Percentiles rank a stretch among this genome's conserved stretches.
Evolutionary conservation across 1,284 basidiomycete species (phyloP).

Genomic region (Anthracocystis walkeri): DNA sequence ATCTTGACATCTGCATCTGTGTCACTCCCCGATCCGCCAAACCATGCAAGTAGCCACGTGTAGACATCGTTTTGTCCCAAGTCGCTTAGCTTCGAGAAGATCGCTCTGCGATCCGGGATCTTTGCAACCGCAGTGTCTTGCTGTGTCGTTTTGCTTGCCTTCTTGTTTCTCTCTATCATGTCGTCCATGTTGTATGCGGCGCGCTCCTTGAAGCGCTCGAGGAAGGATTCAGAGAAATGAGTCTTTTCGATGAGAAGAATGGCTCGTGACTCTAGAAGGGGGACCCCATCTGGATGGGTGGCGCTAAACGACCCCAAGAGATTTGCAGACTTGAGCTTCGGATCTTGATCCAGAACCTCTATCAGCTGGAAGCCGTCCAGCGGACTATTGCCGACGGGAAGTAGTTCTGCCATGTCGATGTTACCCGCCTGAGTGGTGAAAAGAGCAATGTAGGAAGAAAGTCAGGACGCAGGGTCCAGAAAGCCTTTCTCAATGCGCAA

Average conservation of each 20-base stretch:
- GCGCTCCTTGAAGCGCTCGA: not conserved
- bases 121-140: not conserved
- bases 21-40: not conserved
- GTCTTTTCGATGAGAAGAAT: conserved; percentile 66
- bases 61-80: conserved; percentile 68
- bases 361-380: conserved; percentile 57
- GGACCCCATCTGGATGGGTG: not conserved
- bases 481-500: not conserved
- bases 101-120: not conserved
- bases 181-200: not conserved
- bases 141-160: conserved; percentile 5
- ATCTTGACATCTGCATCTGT: conserved; percentile 62
- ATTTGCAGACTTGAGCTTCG: conserved; percentile 46
- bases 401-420: not conserved
- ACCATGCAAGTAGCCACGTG: conserved; percentile 65
- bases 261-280: conserved; percentile 26
- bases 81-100: conserved; percentile 29
- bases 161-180: not conserved
- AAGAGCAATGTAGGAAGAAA: not conserved
- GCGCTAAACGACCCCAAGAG: conserved; percentile 37
- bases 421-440: too few relatives aligned
- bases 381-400: not conserved
- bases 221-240: conserved; percentile 55
- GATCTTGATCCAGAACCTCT: conserved; percentile 55
- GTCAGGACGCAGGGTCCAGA: conserved; percentile 29